Evolutionary conservation across 441 rosid genomes (phyloP).

Genomic region (Populus hybrid): DNA sequence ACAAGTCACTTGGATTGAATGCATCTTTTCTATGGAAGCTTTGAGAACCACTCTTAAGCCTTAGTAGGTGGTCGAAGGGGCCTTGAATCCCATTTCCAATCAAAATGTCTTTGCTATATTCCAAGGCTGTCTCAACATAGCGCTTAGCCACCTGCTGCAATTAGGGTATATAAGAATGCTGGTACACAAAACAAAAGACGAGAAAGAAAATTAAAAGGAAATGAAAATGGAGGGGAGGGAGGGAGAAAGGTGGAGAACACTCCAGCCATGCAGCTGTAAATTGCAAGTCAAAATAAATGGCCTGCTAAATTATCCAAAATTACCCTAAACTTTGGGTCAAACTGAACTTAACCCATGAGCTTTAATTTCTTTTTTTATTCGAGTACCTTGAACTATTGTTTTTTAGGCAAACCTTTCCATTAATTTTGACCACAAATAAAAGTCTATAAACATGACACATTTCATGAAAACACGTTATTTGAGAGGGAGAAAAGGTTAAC

Average conservation of each 20-base stretch:
- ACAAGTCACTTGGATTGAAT: slow-evolving; percentile 61
- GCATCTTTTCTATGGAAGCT: slow-evolving; percentile 26
- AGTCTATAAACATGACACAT: neutral
- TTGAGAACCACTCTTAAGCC: slow-evolving; percentile 43
- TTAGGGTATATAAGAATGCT: slow-evolving; percentile 9
- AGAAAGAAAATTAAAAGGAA: too few species aligned
- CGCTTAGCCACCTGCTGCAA: slow-evolving; percentile 69
- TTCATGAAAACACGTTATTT: neutral
- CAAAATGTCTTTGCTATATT: slow-evolving; percentile 73
- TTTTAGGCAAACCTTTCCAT: neutral
- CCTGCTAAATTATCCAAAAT: neutral
- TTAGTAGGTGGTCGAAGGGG: slow-evolving; percentile 81
- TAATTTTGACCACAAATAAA: neutral
- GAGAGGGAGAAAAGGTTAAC: neutral
- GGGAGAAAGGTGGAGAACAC: neutral
- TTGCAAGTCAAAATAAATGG: neutral
- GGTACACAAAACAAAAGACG: neutral
- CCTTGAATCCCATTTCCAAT: slow-evolving; percentile 93
- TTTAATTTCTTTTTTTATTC: too few species aligned
- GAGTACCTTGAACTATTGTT: neutral
- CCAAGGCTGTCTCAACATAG: slow-evolving; percentile 56
- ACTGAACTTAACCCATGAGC: neutral
- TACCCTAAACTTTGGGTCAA: neutral
- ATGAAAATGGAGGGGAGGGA: neutral
- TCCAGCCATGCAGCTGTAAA: neutral